Evolutionary conservation across 2,329 filamentous ascomycete species (phyloP), one percentile per base, ranked within the genome.

Genomic region (Nothophaeocryptopus gaeumannii): DNA sequence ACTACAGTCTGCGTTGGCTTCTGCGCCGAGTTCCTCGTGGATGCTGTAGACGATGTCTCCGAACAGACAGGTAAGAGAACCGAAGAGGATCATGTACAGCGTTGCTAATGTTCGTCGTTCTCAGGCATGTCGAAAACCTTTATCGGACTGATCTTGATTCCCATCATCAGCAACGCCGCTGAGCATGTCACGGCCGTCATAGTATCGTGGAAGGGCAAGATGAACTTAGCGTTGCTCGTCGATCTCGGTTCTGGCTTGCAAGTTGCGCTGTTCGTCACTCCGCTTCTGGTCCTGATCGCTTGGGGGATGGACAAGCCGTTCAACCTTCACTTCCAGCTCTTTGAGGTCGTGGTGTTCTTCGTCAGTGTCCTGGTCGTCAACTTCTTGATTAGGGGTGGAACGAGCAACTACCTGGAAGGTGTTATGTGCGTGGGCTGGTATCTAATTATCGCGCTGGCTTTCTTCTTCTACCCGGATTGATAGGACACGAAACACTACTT

Each of bases 271-370:
- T 78, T 81, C 53, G 78, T 79, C 33, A 80, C 78, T 2, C 78
- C 78, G 2, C 76, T 78, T 63, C 66, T 80, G 36, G 78, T 81
- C 35, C 73, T 81, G 15, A 71, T 79, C 5, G 78, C 78, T 35
- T 80, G 77, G 78, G 72, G 73, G 54, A 74, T 81, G 54, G 72
- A 69, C 16, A 63, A 75, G 56, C 68, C 72, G 33, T 78, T 79
- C 75, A 74, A 85, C 29, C 76, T 95, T 32, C 90, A 92, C 73
- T 95, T 95, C 69, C 89, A 88, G 53, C 78, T 89, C 39, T 95
- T 95, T 69, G 89, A 95, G 77, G 95, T 89, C 0, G 86, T 93
- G 14, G 88, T 85, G 46, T 80, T 95, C 63, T 93, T 93, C 68
- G 82, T 91, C 45, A 87, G 83, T 39, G 84, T 89, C 7, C 84